Evolutionary conservation across 495 filamentous ascomycete genomes (phyloP), one percentile per base, ranked within the genome.

Genomic region (Aeminium ludgeri): DNA sequence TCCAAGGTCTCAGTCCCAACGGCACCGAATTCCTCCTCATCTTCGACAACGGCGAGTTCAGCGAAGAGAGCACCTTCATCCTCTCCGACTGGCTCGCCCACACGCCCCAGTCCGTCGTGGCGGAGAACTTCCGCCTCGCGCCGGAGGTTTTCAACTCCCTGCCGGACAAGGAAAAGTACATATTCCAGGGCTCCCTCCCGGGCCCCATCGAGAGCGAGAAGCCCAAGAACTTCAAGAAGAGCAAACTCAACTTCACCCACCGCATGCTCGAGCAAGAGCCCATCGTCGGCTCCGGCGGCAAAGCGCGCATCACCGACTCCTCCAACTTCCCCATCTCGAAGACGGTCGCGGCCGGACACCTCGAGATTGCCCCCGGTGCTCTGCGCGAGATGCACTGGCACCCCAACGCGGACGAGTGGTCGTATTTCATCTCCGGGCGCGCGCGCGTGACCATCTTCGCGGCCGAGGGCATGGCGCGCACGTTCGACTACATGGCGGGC

Each of bases 381-480:
- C 70, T 86, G 69, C 70, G 81, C 2, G 81, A 86, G 53, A 70
- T 86, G 31, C 80, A 86, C 59, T 86, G 81, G 80, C 80, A 84
- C 48, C 74, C 77, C 0, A 68, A 65, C 8, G 72, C 70, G 16
- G 80, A 84, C 55, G 80, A 85, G 50, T 86, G 78, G 79, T 70
- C 68, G 1, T 86, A 78, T 59, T 84, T 85, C 61, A 68, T 84
- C 34, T 55, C 67, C 20, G 80, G 81, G 0, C 64, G 65, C 0
- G 81, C 69, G 0, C 67, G 81, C 3, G 74, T 79, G 11, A 83
- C 78, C 0, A 59, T 83, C 4, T 83, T 73, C 54, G 58, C 63
- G 6, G 73, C 78, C 0, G 68, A 73, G 0, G 53, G 57, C 0
- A 54, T 64, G 1, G 68, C 78, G 1, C 66, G 68, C 8, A 85